Evolutionary conservation across 352 stramenopile genomes (phyloP).

Genomic region (Phytopythium oedochilum): DNA sequence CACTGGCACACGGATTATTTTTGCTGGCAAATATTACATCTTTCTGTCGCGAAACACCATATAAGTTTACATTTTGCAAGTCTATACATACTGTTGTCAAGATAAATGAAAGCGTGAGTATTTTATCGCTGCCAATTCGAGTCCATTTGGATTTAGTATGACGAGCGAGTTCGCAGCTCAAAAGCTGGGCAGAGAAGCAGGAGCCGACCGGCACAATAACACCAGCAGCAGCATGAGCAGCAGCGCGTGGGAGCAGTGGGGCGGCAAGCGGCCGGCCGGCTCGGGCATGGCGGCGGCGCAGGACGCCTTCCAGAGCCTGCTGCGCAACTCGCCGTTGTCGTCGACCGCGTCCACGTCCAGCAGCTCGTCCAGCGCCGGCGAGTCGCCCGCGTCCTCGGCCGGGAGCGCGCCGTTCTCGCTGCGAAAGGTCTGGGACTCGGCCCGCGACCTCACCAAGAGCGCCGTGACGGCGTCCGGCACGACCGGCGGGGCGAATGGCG

Average conservation of each 20-base stretch:
- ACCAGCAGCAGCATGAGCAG: slow-evolving; percentile 23
- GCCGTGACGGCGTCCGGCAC: slow-evolving; percentile 11
- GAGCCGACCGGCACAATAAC: no score
- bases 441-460: slow-evolving; percentile 45
- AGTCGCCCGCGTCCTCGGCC: not conserved
- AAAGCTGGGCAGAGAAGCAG: no score
- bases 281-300: slow-evolving; percentile 26
- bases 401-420: slow-evolving; percentile 25
- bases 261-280: slow-evolving; percentile 43
- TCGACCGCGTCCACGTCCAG: slow-evolving; percentile 27
- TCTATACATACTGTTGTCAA: no score
- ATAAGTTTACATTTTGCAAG: no score
- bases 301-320: slow-evolving; percentile 46
- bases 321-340: slow-evolving; percentile 37
- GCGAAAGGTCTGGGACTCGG: slow-evolving; percentile 60
- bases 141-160: no score
- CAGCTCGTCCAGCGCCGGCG: slow-evolving; percentile 18
- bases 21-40: no score
- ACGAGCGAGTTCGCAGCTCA: no score
- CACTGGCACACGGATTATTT: no score
- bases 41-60: no score
- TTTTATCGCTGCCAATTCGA: no score
- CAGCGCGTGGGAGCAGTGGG: slow-evolving; percentile 75
- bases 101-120: no score
- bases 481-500: slow-evolving; percentile 1